Base-by-base conservation (phyloP, 257 asterid genomes). In the Salvia splendens region DNA sequence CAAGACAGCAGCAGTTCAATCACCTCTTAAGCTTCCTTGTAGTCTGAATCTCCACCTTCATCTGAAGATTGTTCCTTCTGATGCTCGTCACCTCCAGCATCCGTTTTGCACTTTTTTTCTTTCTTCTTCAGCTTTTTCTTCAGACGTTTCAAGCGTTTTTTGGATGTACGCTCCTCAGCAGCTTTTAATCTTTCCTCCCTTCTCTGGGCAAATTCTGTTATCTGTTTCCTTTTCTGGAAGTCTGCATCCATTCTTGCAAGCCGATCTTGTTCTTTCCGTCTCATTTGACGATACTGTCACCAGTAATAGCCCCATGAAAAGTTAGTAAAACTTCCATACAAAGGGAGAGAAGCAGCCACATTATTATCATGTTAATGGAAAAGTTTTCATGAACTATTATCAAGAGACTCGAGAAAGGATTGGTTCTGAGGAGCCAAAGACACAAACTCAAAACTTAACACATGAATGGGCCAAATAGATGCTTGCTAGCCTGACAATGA, bases 251-350 rank as follows among this genome's bases (percentile, higher is more conserved):
- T 90, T 85, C 97, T 86, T n/a, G 95, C 77, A 73, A 90, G 87
- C 47, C 98, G 83, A 47, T 93, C 98, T 79, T 93, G 98, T 74
- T 93, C 98, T 78, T 87, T 93, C 56, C 97, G 83, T 80, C 98
- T 86, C 98, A 93, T 93, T 82, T 93, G 98, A 35, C 97, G 94
- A 80, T 93, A 93, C 98, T 90, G 85, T 68, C 60, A 57, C 48
- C 70, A 75, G 45, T 10, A 59, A 81, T 3, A 50, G 32, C 35
- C 42, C 66, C 60, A 78, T 43, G 32, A 16, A 58, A 55, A 49
- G 24, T 57, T 51, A 51, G 67, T 63, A 5, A 63, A 48, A 61
- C 24, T 24, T 50, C 35, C 56, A 16, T 50, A n/a, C 5, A 54
- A 12, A 67, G 49, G 33, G 16, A 30, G 57, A 16, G 14, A 45